Evolutionary conservation across 2,329 filamentous ascomycete species (phyloP), one percentile per base, ranked within the genome.

Genomic region (Aotearoamyces nothofagi): DNA sequence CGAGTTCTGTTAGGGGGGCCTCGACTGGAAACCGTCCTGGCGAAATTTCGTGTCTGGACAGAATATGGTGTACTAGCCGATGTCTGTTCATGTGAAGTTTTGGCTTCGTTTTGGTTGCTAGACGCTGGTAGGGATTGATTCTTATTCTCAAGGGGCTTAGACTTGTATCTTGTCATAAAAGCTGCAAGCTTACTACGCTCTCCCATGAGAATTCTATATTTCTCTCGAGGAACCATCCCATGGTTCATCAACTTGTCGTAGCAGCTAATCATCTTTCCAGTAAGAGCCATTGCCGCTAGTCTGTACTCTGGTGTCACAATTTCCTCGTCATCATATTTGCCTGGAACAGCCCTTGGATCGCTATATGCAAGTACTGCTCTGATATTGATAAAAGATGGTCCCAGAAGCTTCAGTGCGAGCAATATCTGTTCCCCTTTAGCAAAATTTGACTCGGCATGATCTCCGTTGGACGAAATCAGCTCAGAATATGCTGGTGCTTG

Each of bases 361-460:
- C 33, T 37, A 28, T 42, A 45, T 5, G 34, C 34, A 8, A 45
- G 27, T 7, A 38, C 17, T 8, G 42, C 31, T 32, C 44, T 46
- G 12, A 49, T 28, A 16, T 48, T 45, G 5, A 43, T 15, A 27
- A 42, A 40, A 3, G 35, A 35, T 2, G 46, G 42, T 5, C 38
- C 26, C 16, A 74, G 49, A 11, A 55, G 55, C 10, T 58, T 50
- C 12, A 75, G 51, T 10, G 68, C 69, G 4, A 46, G 41, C 15
- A 53, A 43, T 23, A 75, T 56, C 39, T 70, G 67, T 15, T 50
- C 41, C 32, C 62, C 67, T 40, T 63, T 64, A 0, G 50, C n/a
- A n/a, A n/a, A n/a, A n/a, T n/a, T n/a, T n/a, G n/a, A n/a, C n/a
- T 45, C 39, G 9, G 49, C 45, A 28, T 43, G 40, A 10, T n/a